Evolutionary conservation across 2,329 filamentous ascomycete species (phyloP), one percentile per base, ranked within the genome.

Genomic region (Colletotrichum abscissum): DNA sequence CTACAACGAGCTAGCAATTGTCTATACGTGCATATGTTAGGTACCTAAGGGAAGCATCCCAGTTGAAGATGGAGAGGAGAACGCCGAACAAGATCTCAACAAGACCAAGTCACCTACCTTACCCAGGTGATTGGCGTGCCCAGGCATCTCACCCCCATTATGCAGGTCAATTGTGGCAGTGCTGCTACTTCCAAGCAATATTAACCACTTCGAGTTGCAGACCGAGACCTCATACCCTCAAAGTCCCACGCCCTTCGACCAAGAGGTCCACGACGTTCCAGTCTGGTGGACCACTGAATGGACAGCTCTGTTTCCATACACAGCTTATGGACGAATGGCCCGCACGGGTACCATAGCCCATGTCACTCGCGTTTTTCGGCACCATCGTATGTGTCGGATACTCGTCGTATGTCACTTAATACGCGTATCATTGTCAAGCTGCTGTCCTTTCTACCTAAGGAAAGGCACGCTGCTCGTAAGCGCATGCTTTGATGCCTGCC

Each of bases 131-230:
- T 30, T 14, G 14, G 24, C 24, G 9, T 49, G 33, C 30, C 16
- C 57, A 54, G 8, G 11, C 28, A 58, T 71, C 63, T 52, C 66
- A 63, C 69, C 55, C 46, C 56, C 56, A 63, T 59, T 22, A 60
- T 69, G 71, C 71, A 28, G 33, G 56, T 70, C 11, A 30, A 24
- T 52, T 73, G 70, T 73, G 60, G 70, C 67, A 71, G 67, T 71
- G 67, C 11, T 56, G 52, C 46, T 16, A 49, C 26, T 56, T 64
- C 67, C 60, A 66, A 56, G 60, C 63, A 69, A 60, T 28, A 49
- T 59, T 63, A 59, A 49, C 52, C 59, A 42, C 55, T 56, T 55
- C 14, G 4, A 28, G 7, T 64, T 59, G 70, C 46, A 56, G 24
- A 38, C 38, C 52, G 59, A 58, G 65, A 38, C 49, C 14, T 12